These are phyloP conservation scores for Tagetes patula DNA, from an alignment of 129 eudicot species.

Conservation along the genomic window DNA sequence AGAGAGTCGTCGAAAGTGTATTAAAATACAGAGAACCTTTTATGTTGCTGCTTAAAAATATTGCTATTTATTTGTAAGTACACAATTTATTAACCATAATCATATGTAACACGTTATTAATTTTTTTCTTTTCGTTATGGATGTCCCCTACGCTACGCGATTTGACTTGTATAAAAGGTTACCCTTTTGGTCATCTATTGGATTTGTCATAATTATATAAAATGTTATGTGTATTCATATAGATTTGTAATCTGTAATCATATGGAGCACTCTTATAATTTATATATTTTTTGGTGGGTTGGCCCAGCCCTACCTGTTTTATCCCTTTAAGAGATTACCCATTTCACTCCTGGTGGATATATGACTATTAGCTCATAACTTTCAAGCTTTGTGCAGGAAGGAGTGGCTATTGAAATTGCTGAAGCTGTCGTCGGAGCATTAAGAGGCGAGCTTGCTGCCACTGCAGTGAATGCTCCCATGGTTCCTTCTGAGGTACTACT, in stretches of 20 bases:
- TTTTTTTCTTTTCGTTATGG: neutral
- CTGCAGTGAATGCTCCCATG: slow-evolving; percentile 98
- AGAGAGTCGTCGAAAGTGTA: neutral
- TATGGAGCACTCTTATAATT: neutral
- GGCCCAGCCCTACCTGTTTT: neutral
- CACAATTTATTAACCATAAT: neutral
- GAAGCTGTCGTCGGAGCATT: slow-evolving; percentile 43
- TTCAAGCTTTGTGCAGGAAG: slow-evolving; percentile 34
- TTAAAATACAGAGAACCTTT: neutral
- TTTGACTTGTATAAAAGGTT: neutral
- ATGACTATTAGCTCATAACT: neutral
- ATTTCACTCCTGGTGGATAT: neutral
- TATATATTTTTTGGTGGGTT: neutral
- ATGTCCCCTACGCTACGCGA: neutral
- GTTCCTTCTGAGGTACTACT: slow-evolving; percentile 91
- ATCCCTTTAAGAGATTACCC: neutral
- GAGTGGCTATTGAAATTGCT: slow-evolving; percentile 43
- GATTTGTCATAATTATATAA: neutral
- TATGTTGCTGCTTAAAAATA: neutral
- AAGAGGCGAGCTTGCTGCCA: slow-evolving; percentile 80
- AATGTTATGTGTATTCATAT: neutral
- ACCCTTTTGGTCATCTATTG: neutral
- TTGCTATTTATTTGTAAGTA: neutral
- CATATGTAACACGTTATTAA: neutral
- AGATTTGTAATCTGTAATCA: neutral